Evolutionary conservation across 2,329 filamentous ascomycete species (phyloP), one percentile per base, ranked within the genome.

Genomic region (Aspergillus sp.): DNA sequence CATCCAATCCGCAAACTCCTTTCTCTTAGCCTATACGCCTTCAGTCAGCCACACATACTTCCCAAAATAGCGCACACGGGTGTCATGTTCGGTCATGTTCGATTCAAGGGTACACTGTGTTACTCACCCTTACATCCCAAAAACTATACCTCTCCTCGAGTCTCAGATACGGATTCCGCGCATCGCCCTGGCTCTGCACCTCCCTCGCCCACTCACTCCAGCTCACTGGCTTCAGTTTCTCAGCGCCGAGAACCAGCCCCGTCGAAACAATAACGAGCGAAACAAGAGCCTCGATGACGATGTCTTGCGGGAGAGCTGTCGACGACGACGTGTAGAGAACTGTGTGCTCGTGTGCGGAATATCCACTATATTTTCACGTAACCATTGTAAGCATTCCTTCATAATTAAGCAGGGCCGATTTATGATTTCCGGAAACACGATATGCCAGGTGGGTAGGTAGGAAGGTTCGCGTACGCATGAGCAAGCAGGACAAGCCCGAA

Each of bases 281-380:
- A 43, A 89, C 74, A 15, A 98, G 80, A 1, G 93, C 92, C 76
- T 99, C 95, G 65, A 96, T 83, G 38, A 87, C 85, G 67, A 99
- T 96, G 70, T 99, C 95, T 60, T 90, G 77, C 0, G 95, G 93
- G 1, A 98, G 82, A 53, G 73, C 81, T 78, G 72, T 53, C 80
- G 74, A 34, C 80, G 66, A 15, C 5, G 57, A 55, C 3, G 58
- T 84, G 65, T 87, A 85, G 49, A 96, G 84, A 20, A 87, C 82
- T 6, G 91, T 89, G 78, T 96, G 90, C 78, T 99, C 95, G 76
- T 96, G 90, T 47, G 93, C 92, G 51, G 95, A 99, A 78, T 98
- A 99, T 78, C 93, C 96, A 62, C 95, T 99, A 71, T 13, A 38
- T 43, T 26, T 20, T 12, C 2, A 12, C 9, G 13, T 48, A 47